phyloP scores from a whole-genome alignment of 768 basidiomycete species.

The Phallus indusiatus region DNA sequence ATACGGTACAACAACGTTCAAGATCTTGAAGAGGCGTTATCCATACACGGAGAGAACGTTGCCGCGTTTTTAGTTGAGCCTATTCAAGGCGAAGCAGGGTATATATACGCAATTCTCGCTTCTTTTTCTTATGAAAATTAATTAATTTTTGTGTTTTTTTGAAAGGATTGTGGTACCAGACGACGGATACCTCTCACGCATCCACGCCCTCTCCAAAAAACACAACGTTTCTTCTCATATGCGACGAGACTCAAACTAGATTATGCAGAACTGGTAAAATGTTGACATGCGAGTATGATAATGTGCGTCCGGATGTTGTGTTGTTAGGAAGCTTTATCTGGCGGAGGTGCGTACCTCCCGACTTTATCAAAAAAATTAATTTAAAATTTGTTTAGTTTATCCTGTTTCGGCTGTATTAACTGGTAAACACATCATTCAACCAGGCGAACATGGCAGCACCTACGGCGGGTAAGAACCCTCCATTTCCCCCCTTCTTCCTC shows the following conservation, averaged over 20 bases:
- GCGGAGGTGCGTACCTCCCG: constrained; percentile 60
- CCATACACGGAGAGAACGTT: constrained; percentile 68
- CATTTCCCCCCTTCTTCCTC: not conserved
- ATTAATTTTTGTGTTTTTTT: not conserved
- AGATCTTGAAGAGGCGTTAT: constrained; percentile 76
- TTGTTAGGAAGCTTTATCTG: constrained; percentile 90
- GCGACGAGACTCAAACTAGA: constrained; percentile 97
- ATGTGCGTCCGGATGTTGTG: constrained; percentile 82
- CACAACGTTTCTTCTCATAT: constrained; percentile 93
- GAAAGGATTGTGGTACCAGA: constrained; percentile 85
- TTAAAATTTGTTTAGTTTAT: constrained; percentile 70
- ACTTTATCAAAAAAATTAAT: no score
- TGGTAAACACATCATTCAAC: constrained; percentile 79
- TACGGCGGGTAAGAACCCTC: constrained; percentile 70
- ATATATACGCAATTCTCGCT: constrained; percentile 25
- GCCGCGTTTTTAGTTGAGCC: constrained; percentile 96
- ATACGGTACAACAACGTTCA: constrained; percentile 81
- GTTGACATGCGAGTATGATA: constrained; percentile 83
- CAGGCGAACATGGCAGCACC: constrained; percentile 94
- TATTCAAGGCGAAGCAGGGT: constrained; percentile 99
- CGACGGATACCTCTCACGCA: constrained; percentile 71
- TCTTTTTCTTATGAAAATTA: not conserved
- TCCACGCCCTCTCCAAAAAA: constrained; percentile 78
- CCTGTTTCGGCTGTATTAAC: constrained; percentile 95
- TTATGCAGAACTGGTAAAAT: constrained; percentile 90